Conservation (phyloP, 2,329 filamentous ascomycete genomes). For the Fusarium sp. region DNA sequence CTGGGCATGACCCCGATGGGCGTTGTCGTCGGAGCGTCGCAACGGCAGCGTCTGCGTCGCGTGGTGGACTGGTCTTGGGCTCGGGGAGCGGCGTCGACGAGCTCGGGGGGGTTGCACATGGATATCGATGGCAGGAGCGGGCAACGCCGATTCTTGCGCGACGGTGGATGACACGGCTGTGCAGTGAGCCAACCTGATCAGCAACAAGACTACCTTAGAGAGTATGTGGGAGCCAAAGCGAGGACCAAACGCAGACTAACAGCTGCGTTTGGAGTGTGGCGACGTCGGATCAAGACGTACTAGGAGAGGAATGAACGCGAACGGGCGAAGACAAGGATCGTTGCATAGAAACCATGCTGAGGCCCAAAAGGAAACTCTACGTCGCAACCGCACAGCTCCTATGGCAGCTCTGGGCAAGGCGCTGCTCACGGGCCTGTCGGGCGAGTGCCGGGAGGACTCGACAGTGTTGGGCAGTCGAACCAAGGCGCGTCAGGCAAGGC, state of each 20-base stretch:
- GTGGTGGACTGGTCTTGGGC: slow-evolving; percentile 66
- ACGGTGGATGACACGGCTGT: slow-evolving; percentile 54
- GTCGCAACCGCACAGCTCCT: slow-evolving; percentile 56
- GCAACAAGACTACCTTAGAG: slow-evolving; percentile 36
- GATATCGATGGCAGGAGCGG: slow-evolving; percentile 69
- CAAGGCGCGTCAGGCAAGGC: background rate
- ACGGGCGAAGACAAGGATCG: slow-evolving; percentile 75
- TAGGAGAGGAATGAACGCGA: slow-evolving; percentile 69
- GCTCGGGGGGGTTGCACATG: slow-evolving; percentile 66
- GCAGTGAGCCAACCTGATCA: slow-evolving; percentile 47
- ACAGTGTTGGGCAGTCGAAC: slow-evolving; percentile 8
- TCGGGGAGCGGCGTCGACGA: slow-evolving; percentile 68
- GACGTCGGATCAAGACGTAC: slow-evolving; percentile 65
- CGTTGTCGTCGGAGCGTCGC: slow-evolving; percentile 62
- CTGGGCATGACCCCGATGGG: slow-evolving; percentile 58
- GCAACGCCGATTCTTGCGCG: slow-evolving; percentile 63
- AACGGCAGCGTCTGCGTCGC: slow-evolving; percentile 58
- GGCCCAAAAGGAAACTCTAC: slow-evolving; percentile 57
- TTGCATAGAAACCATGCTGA: slow-evolving; percentile 75
- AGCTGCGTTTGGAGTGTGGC: slow-evolving; percentile 16
- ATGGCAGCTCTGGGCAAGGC: slow-evolving; percentile 49
- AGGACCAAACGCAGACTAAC: slow-evolving; percentile 3
- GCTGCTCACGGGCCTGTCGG: slow-evolving; percentile 44
- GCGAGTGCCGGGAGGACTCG: slow-evolving; percentile 33
- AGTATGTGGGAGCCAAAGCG: slow-evolving; percentile 5